Evolutionary conservation across 305 asterid genomes (phyloP).

Genomic region (Ilex paraguariensis): DNA sequence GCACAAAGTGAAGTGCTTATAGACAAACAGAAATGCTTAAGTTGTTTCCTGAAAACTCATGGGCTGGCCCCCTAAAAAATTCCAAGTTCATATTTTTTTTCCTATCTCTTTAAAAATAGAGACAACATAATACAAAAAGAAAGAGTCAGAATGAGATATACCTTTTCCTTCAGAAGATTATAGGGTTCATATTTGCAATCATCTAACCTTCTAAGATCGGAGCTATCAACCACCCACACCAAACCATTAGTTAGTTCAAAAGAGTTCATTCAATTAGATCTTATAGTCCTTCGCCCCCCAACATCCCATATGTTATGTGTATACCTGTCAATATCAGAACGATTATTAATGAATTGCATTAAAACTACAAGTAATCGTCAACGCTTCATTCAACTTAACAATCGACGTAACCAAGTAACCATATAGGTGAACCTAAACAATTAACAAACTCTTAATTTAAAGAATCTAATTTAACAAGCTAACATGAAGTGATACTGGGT

Average conservation of each 20-base stretch:
- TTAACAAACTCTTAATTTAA: too few species aligned
- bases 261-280: constrained; percentile 97
- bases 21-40: too few species aligned
- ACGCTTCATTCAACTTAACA: too few species aligned
- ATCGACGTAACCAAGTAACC: too few species aligned
- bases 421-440: too few species aligned
- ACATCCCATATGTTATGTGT: constrained; percentile 93
- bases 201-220: constrained; percentile 81
- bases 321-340: constrained; percentile 37
- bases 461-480: too few species aligned
- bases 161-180: constrained; percentile 96
- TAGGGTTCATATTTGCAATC: constrained; percentile 88
- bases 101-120: too few species aligned
- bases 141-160: constrained; percentile 6
- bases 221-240: constrained; percentile 98
- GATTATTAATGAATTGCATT: constrained; percentile 12
- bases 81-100: too few species aligned
- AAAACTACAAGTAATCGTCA: constrained; percentile 1
- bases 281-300: constrained; percentile 92
- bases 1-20: too few species aligned
- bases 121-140: not conserved
- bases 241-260: constrained; percentile 95
- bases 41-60: too few species aligned
- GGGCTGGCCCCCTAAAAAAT: too few species aligned
- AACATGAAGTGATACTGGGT: too few species aligned